Base-by-base conservation (phyloP, 2,329 filamentous ascomycete species). In the Clarireedia homoeocarpa region DNA sequence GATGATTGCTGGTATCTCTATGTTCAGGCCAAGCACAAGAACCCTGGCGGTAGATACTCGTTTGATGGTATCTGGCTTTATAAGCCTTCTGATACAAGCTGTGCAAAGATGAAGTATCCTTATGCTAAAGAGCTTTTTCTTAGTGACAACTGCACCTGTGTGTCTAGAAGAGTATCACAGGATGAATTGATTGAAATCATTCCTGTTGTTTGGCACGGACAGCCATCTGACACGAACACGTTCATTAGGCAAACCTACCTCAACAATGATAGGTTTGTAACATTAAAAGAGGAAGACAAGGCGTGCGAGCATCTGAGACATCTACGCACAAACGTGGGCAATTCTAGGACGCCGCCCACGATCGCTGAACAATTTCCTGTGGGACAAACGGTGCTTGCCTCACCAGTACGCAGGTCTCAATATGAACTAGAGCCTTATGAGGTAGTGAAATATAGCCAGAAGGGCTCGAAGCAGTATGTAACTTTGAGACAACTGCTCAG, bases 61-160 rank as follows among this genome's bases (percentile, higher is more conserved):
- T 81, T 91, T 10, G 77, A 85, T 54, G 79, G 91, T 0, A 75
- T 87, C 1, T 94, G 88, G 88, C 73, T 94, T 0, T 92, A 91
- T 62, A 75, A 80, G 2, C 80, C 88, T 0, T 73, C 75, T 0
- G 85, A 94, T 53, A 94, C 89, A 0, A 79, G 85, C 0, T 88
- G 90, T 45, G 80, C 77, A 0, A 71, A 78, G 5, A 83, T 85
- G 70, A 77, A 76, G 9, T 95, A 92, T 62, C 85, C 85, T 0
- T 84, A 82, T 69, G 59, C 71, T 0, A 88, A 91, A 51, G 89
- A 95, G 69, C 70, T 94, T 0, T 94, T 94, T 59, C 70, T 92
- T 0, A 89, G 84, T 0, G 81, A 90, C 51, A 83, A 91, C 57
- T 92, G 89, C 70, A 86, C 84, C 1, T 94, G 89, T 59, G 48